phyloP scores from a whole-genome alignment of 1,284 basidiomycete genomes.

The Violaceomyces palustris region DNA sequence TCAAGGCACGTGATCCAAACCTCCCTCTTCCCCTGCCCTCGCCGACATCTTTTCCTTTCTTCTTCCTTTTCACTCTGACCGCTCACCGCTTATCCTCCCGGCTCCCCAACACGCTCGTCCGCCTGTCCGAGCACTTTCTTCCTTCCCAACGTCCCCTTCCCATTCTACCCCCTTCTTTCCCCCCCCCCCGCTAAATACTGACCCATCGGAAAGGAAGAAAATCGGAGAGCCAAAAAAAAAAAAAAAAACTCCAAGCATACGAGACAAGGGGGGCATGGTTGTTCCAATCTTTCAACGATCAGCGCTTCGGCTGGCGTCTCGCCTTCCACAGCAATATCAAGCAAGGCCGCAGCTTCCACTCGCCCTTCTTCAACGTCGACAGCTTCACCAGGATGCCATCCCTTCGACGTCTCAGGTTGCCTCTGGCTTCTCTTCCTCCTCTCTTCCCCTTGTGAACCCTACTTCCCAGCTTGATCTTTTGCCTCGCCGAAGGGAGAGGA shows the following conservation, averaged over 20 bases:
- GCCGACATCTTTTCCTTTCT: no score
- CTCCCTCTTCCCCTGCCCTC: no score
- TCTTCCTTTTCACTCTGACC: no score
- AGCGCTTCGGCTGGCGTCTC: slow-evolving; percentile 12
- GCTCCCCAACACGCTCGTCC: no score
- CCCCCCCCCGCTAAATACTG: no score
- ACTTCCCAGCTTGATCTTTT: slow-evolving; percentile 6
- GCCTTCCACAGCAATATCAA: slow-evolving; percentile 6
- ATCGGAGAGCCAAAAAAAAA: no score
- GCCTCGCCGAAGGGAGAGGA: slow-evolving; percentile 30
- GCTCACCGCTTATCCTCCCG: no score
- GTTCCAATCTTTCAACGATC: slow-evolving; percentile 12
- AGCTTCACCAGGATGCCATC: slow-evolving; percentile 9
- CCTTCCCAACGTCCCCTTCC: no score
- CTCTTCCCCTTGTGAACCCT: background rate
- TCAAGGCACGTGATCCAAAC: no score
- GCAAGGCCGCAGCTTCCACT: slow-evolving; percentile 4
- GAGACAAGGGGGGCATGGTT: slow-evolving; percentile 4
- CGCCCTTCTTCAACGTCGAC: slow-evolving; percentile 10
- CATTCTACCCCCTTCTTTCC: no score
- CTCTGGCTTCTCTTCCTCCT: background rate
- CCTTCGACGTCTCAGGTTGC: slow-evolving; percentile 13
- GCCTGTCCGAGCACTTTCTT: no score
- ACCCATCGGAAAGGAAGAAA: no score
- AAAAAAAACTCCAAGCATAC: background rate